phyloP scores from a whole-genome alignment of 805 yeast genomes.

The Allodekkera sacchari region DNA sequence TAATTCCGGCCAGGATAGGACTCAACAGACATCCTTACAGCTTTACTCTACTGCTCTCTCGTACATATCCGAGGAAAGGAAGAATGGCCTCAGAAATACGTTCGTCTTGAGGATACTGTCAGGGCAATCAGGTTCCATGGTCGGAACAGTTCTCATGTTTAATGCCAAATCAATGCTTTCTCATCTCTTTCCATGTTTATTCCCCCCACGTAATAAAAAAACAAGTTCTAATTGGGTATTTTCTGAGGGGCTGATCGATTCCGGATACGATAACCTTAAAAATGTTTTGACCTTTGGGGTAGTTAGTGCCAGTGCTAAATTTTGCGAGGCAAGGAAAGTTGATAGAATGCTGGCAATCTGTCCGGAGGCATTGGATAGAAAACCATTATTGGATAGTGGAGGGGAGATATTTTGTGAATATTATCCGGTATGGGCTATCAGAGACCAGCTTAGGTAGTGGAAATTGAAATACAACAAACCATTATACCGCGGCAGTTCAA shows the following conservation, averaged over 20 bases:
- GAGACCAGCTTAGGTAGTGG: slow-evolving; percentile 15
- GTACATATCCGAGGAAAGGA: slow-evolving; percentile 15
- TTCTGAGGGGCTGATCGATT: slow-evolving; percentile 45
- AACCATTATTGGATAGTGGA: slow-evolving; percentile 17
- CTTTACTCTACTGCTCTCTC: slow-evolving; percentile 32
- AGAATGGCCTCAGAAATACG: slow-evolving; percentile 18
- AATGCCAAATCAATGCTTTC: slow-evolving; percentile 37
- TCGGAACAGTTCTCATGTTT: slow-evolving; percentile 43
- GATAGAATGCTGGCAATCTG: slow-evolving; percentile 10
- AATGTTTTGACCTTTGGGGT: slow-evolving; percentile 49
- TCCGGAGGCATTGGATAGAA: slow-evolving; percentile 6
- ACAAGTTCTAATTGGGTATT: slow-evolving; percentile 13
- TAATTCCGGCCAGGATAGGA: slow-evolving; percentile 7
- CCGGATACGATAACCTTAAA: slow-evolving; percentile 41
- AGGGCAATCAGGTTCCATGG: slow-evolving; percentile 41
- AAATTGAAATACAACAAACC: too few species aligned
- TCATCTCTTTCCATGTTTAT: slow-evolving; percentile 45
- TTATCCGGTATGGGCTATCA: slow-evolving; percentile 14
- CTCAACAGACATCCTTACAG: slow-evolving; percentile 18
- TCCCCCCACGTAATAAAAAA: slow-evolving; percentile 24
- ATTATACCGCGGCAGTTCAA: too few species aligned
- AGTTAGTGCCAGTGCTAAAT: slow-evolving; percentile 47
- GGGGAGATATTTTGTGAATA: slow-evolving; percentile 17
- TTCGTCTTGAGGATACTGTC: slow-evolving; percentile 45
- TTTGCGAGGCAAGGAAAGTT: slow-evolving; percentile 27